Evolutionary conservation across 1,284 basidiomycete genomes (phyloP).

Genomic region (Macrocystidia cucumis): DNA sequence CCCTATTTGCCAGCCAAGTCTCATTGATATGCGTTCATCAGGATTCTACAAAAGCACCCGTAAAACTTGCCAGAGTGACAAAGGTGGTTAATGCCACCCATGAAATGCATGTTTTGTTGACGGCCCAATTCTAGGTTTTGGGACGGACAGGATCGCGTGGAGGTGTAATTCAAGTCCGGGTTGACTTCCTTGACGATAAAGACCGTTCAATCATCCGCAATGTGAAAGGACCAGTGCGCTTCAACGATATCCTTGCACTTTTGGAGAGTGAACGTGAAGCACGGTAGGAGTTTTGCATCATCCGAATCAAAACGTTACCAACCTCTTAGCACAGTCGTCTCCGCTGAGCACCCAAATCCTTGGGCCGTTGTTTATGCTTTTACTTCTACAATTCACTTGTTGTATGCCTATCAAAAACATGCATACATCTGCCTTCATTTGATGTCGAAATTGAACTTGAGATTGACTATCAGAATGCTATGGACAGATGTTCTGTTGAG

Average conservation of each 20-base stretch:
- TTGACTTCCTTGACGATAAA: slow-evolving; percentile 99
- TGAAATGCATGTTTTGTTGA: background rate
- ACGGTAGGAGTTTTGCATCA: slow-evolving; percentile 61
- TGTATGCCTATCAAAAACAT: too few species aligned
- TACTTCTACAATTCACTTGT: background rate
- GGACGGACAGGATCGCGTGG: slow-evolving; percentile 99
- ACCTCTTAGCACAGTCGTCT: slow-evolving; percentile 24
- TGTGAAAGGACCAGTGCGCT: slow-evolving; percentile 97
- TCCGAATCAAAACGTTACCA: slow-evolving; percentile 9
- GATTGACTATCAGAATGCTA: too few species aligned
- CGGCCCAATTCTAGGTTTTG: slow-evolving; percentile 61
- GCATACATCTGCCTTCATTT: too few species aligned
- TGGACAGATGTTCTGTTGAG: too few species aligned
- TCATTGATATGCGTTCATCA: slow-evolving; percentile 17
- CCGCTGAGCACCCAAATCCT: slow-evolving; percentile 21
- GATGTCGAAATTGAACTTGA: too few species aligned
- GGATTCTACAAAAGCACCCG: slow-evolving; percentile 84
- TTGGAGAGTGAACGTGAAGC: slow-evolving; percentile 99
- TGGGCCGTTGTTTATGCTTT: background rate
- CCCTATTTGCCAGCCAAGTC: background rate
- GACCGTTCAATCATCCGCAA: slow-evolving; percentile 97
- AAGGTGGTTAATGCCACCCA: slow-evolving; percentile 50
- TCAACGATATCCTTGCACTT: slow-evolving; percentile 95
- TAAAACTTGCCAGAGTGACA: slow-evolving; percentile 94
- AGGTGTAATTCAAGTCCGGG: slow-evolving; percentile 99